These are phyloP conservation scores for Triangularia setosa DNA, from an alignment of 2,329 filamentous ascomycete species.

Conservation along the genomic window DNA sequence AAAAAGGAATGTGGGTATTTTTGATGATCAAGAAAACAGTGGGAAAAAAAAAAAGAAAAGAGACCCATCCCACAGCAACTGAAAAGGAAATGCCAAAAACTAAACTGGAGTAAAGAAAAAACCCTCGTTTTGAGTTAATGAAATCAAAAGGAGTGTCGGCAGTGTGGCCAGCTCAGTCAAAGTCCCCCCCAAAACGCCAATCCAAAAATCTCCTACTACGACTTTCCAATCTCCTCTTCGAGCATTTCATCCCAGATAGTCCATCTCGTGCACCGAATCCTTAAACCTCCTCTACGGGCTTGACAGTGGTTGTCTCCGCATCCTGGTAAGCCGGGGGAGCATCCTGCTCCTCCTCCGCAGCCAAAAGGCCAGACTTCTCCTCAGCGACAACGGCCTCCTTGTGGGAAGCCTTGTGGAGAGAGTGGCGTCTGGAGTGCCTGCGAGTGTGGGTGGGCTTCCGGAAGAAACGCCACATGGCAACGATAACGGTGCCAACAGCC, in stretches of 20 bases:
- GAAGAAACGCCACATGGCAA: slow-evolving; percentile 53
- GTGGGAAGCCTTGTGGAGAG: slow-evolving; percentile 33
- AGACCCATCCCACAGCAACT: neutral
- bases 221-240: neutral
- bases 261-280: neutral
- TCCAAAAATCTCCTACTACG: neutral
- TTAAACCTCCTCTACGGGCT: slow-evolving; percentile 15
- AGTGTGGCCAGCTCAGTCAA: neutral
- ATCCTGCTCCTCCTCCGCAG: slow-evolving; percentile 30
- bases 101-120: neutral
- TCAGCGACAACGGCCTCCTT: slow-evolving; percentile 35
- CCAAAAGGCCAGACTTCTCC: slow-evolving; percentile 49
- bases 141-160: neutral
- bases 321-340: slow-evolving; percentile 29
- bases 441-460: slow-evolving; percentile 32
- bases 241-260: neutral
- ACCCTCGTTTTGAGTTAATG: neutral
- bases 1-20: slow-evolving; percentile 4
- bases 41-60: neutral
- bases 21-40: neutral
- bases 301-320: slow-evolving; percentile 6
- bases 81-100: neutral
- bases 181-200: neutral
- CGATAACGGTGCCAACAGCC: slow-evolving; percentile 58
- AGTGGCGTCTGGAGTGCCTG: slow-evolving; percentile 22